These are phyloP conservation scores for Amylocarpus encephaloides DNA, from an alignment of 2,329 filamentous ascomycete genomes.

Conservation along the genomic window DNA sequence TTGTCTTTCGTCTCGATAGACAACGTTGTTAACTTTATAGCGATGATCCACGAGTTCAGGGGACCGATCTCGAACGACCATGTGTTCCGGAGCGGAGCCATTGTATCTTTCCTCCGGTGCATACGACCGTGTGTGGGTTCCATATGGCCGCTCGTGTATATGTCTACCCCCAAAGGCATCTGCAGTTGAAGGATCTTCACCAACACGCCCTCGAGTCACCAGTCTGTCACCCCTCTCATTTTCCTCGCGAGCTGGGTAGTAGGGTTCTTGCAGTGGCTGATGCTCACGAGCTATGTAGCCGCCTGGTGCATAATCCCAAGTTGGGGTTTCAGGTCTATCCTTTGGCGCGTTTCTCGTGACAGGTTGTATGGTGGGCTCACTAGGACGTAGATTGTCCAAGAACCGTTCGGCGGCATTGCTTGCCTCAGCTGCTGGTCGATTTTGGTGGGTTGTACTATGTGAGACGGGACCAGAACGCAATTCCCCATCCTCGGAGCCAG, in stretches of 20 bases:
- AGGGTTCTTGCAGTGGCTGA: slow-evolving; percentile 12
- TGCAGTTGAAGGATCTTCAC: not conserved
- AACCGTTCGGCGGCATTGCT: slow-evolving; percentile 35
- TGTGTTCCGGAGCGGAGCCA: slow-evolving; percentile 13
- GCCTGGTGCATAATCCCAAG: slow-evolving; percentile 17
- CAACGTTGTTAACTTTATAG: slow-evolving; percentile 29
- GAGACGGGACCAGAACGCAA: slow-evolving; percentile 22
- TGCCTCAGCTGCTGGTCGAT: slow-evolving; percentile 23
- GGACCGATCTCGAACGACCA: slow-evolving; percentile 24
- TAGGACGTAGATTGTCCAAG: slow-evolving; percentile 32
- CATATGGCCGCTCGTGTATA: slow-evolving; percentile 18
- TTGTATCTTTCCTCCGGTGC: slow-evolving; percentile 26
- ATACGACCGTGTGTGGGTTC: slow-evolving; percentile 18
- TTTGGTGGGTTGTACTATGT: slow-evolving; percentile 5
- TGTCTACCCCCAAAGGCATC: slow-evolving; percentile 13
- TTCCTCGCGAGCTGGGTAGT: slow-evolving; percentile 12
- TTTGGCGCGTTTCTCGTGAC: not conserved
- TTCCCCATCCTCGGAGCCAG: slow-evolving; percentile 36
- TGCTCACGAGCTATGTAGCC: slow-evolving; percentile 11
- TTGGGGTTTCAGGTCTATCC: slow-evolving; percentile 2
- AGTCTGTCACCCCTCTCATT: slow-evolving; percentile 14
- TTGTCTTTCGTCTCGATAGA: slow-evolving; percentile 32
- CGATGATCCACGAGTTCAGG: slow-evolving; percentile 31
- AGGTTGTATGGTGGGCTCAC: slow-evolving; percentile 11
- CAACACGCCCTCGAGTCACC: slow-evolving; percentile 8